Percentiles rank a stretch among this genome's conserved stretches.
Evolutionary conservation across 768 basidiomycete species (phyloP).

Genomic region (Russula sp.): DNA sequence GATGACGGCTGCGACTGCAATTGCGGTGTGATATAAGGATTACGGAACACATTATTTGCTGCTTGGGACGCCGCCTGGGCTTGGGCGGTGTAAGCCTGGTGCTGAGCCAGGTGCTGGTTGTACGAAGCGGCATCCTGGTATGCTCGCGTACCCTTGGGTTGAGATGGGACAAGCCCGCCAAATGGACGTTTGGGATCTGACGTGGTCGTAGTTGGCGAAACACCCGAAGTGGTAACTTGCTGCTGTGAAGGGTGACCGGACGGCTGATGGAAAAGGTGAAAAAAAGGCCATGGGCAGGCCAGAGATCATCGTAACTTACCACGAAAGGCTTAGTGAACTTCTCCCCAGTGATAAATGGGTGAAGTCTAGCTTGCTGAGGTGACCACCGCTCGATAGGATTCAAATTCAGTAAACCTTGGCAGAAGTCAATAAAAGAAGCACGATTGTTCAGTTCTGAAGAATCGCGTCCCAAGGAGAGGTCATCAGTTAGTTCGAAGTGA

Average conservation of each 20-base stretch:
- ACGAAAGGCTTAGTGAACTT: conserved; percentile 84
- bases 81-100: conserved; percentile 88
- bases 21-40: conserved; percentile 66
- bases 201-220: conserved; percentile 29
- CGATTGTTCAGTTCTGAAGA: conserved; percentile 83
- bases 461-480: neutral
- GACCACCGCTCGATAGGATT: conserved; percentile 96
- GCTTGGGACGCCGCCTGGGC: conserved; percentile 70
- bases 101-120: conserved; percentile 90
- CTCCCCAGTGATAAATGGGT: conserved; percentile 98
- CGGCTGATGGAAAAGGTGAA: conserved; percentile 20
- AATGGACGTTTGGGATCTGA: conserved; percentile 82
- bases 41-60: conserved; percentile 59
- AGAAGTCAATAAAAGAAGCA: conserved; percentile 95
- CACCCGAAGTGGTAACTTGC: conserved; percentile 27
- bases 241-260: conserved; percentile 18
- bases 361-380: conserved; percentile 89
- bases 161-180: conserved; percentile 87
- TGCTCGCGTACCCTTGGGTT: conserved; percentile 76
- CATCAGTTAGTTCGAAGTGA: neutral
- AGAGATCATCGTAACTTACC: conserved; percentile 38
- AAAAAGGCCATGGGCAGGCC: neutral
- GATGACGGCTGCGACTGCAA: conserved; percentile 28
- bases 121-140: conserved; percentile 91
- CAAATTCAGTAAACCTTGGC: conserved; percentile 86